Percentiles rank a stretch among this genome's conserved stretches.
Evolutionary conservation across 2,329 filamentous ascomycete genomes (phyloP).

Genomic region (Microdochium nivale): DNA sequence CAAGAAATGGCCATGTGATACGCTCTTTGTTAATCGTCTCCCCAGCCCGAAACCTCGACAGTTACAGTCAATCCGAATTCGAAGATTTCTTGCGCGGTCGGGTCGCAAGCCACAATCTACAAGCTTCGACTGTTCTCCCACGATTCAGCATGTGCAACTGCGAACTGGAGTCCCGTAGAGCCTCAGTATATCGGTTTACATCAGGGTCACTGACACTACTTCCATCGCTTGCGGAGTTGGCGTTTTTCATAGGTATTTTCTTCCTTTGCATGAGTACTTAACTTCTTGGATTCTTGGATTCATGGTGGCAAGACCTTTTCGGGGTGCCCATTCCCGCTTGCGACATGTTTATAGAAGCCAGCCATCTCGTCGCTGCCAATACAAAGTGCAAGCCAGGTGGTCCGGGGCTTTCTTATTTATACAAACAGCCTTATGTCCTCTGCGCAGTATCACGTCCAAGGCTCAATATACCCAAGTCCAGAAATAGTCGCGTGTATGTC

Average conservation of each 20-base stretch:
- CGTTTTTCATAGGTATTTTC: background rate
- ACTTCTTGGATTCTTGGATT: background rate
- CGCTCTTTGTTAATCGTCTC: slow-evolving; percentile 1
- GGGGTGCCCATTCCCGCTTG: background rate
- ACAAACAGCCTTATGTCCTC: background rate
- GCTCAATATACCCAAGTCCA: too few relatives aligned
- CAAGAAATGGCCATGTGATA: slow-evolving; percentile 92
- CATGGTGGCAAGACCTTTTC: background rate
- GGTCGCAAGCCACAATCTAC: too few relatives aligned
- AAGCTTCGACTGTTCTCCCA: too few relatives aligned
- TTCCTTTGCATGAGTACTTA: background rate
- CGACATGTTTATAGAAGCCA: background rate
- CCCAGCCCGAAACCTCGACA: slow-evolving; percentile 1
- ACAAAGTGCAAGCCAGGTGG: background rate
- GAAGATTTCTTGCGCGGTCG: background rate
- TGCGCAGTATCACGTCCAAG: background rate
- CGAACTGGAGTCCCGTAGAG: background rate
- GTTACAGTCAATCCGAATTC: background rate
- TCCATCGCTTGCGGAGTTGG: slow-evolving; percentile 1
- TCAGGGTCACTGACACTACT: background rate
- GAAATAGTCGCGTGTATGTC: background rate
- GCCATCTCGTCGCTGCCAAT: background rate
- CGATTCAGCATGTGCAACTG: too few relatives aligned
- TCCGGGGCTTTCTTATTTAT: background rate
- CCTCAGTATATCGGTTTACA: background rate